Percentiles rank a stretch among this genome's conserved stretches.
phyloP scores from a whole-genome alignment of 2,329 filamentous ascomycete genomes.

The Nemania abortiva region DNA sequence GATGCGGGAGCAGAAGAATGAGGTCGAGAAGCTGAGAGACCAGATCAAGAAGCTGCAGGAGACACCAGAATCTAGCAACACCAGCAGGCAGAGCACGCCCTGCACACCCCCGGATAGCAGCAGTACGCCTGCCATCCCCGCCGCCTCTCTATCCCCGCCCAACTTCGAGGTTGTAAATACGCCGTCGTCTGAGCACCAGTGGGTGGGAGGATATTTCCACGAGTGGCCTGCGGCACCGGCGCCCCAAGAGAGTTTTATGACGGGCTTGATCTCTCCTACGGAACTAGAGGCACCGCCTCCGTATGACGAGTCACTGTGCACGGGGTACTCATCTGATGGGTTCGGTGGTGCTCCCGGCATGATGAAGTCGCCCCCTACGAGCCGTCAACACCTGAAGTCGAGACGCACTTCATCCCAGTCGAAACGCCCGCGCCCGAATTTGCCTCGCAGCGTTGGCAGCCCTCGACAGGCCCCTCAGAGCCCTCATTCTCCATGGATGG shows the following conservation, averaged over 20 bases:
- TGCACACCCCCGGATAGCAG: slow-evolving; percentile 41
- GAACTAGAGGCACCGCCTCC: slow-evolving; percentile 37
- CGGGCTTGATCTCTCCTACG: slow-evolving; percentile 39
- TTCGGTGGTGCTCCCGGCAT: slow-evolving; percentile 30
- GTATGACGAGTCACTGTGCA: slow-evolving; percentile 37
- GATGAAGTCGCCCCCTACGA: slow-evolving; percentile 37
- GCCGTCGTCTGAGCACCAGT: slow-evolving; percentile 40
- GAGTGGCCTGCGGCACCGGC: slow-evolving; percentile 41
- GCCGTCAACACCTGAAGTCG: slow-evolving; percentile 37
- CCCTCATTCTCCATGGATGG: slow-evolving; percentile 40
- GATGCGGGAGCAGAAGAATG: slow-evolving; percentile 46
- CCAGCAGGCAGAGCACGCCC: slow-evolving; percentile 42
- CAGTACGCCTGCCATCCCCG: slow-evolving; percentile 29
- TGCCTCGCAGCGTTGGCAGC: slow-evolving; percentile 41
- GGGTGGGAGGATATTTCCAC: slow-evolving; percentile 43
- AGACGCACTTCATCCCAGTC: slow-evolving; percentile 39
- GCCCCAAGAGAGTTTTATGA: slow-evolving; percentile 39
- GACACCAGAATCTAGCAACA: slow-evolving; percentile 40
- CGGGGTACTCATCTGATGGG: slow-evolving; percentile 36
- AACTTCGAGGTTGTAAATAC: slow-evolving; percentile 40
- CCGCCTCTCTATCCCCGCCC: slow-evolving; percentile 38
- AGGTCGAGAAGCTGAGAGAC: slow-evolving; percentile 45
- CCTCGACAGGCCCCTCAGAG: slow-evolving; percentile 36
- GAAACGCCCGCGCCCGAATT: slow-evolving; percentile 33
- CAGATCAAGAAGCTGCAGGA: slow-evolving; percentile 45